These are phyloP conservation scores for Ramaria rubella DNA, from an alignment of 768 basidiomycete genomes.

Conservation along the genomic window DNA sequence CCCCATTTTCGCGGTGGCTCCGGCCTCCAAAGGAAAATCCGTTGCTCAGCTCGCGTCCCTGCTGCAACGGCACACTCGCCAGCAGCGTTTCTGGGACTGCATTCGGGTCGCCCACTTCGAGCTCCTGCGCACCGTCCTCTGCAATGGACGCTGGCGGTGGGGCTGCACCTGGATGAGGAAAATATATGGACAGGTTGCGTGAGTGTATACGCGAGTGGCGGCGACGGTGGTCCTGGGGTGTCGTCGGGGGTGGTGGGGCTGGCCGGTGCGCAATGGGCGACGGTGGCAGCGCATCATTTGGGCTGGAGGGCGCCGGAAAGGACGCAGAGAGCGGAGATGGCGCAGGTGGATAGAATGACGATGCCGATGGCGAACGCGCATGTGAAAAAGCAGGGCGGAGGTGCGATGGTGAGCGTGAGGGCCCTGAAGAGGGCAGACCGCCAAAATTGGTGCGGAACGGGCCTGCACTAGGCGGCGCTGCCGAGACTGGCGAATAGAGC, in stretches of 20 bases:
- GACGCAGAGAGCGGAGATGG: constrained; percentile 46
- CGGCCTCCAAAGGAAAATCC: constrained; percentile 58
- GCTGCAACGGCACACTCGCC: constrained; percentile 16
- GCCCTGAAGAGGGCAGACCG: constrained; percentile 19
- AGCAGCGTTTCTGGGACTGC: constrained; percentile 33
- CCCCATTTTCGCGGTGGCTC: constrained; percentile 26
- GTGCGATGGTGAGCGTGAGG: constrained; percentile 15
- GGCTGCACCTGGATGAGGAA: constrained; percentile 69
- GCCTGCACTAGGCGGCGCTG: constrained; percentile 22
- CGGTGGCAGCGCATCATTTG: constrained; percentile 4
- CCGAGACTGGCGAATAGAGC: constrained; percentile 17
- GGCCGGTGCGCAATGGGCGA: background rate
- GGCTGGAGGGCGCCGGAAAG: constrained; percentile 27
- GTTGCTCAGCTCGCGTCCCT: constrained; percentile 37
- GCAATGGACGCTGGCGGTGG: constrained; percentile 50
- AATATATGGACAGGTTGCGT: constrained; percentile 86
- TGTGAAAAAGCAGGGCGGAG: constrained; percentile 31
- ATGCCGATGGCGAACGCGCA: constrained; percentile 44
- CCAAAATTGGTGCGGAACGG: constrained; percentile 23
- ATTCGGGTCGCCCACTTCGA: constrained; percentile 33
- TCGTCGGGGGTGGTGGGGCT: constrained; percentile 6
- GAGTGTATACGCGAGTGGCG: constrained; percentile 76
- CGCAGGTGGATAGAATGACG: constrained; percentile 38
- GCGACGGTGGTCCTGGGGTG: constrained; percentile 23
- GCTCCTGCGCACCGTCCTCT: constrained; percentile 58